phyloP scores from a whole-genome alignment of 2,329 filamentous ascomycete genomes.

The Zasmidium cellare region DNA sequence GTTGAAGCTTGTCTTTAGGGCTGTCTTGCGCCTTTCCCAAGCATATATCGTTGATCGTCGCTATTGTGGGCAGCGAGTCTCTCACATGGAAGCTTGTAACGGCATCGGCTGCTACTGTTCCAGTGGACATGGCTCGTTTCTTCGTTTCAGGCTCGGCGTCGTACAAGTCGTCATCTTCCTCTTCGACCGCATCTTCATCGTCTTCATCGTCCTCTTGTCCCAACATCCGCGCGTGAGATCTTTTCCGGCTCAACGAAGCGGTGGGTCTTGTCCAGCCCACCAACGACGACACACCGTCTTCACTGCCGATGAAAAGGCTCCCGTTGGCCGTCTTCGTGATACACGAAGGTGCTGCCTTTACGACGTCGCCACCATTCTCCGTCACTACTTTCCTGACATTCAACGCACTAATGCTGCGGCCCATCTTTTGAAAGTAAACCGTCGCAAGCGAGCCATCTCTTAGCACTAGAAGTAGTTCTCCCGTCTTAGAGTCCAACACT shows the following conservation, averaged over 20 bases:
- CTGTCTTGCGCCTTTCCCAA: conserved; percentile 58
- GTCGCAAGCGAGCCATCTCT: conserved; percentile 73
- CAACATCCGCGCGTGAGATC: conserved; percentile 62
- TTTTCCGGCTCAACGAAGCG: conserved; percentile 61
- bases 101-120: conserved; percentile 48
- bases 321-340: conserved; percentile 67
- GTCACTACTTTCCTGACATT: conserved; percentile 65
- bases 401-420: conserved; percentile 85
- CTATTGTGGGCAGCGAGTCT: conserved; percentile 75
- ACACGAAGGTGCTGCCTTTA: conserved; percentile 67
- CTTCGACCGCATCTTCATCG: conserved; percentile 59
- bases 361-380: conserved; percentile 62
- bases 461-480: conserved; percentile 82
- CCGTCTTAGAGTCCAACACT: conserved; percentile 70
- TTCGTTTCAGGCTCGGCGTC: conserved; percentile 55
- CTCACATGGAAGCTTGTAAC: conserved; percentile 72
- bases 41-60: conserved; percentile 74
- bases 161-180: conserved; percentile 64
- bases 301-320: conserved; percentile 80
- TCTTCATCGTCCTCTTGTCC: conserved; percentile 48
- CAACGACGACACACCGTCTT: conserved; percentile 76
- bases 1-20: conserved; percentile 44
- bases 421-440: conserved; percentile 82
- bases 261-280: conserved; percentile 75
- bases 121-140: conserved; percentile 38